Percentiles rank a stretch among this genome's conserved stretches.
Evolutionary conservation across 495 filamentous ascomycete species (phyloP).

Genomic region (Neurospora sp.): DNA sequence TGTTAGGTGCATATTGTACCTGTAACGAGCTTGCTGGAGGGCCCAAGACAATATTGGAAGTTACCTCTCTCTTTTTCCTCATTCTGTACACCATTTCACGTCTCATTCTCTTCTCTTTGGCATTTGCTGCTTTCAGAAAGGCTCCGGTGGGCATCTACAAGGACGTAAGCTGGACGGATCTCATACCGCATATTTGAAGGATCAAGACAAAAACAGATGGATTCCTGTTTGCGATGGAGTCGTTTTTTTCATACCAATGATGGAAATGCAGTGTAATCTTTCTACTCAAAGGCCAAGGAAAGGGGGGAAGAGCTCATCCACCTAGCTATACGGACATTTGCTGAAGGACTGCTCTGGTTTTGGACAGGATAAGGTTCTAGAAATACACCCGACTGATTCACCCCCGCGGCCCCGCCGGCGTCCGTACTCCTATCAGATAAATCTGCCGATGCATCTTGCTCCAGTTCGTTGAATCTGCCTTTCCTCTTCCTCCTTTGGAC

Average conservation of each 20-base stretch:
- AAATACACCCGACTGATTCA: background rate
- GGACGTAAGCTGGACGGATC: background rate
- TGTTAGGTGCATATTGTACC: background rate
- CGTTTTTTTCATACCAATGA: background rate
- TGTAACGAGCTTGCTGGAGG: too few relatives aligned
- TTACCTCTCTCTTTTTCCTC: too few relatives aligned
- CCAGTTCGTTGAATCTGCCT: background rate
- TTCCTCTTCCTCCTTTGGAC: background rate
- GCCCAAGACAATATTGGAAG: too few relatives aligned
- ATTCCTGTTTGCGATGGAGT: background rate
- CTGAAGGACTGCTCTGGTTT: too few relatives aligned
- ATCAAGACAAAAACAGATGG: background rate
- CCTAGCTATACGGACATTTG: too few relatives aligned
- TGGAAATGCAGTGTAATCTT: background rate
- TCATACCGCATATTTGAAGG: background rate
- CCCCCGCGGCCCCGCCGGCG: too few relatives aligned
- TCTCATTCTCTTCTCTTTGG: background rate
- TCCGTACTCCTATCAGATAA: background rate
- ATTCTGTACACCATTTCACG: background rate
- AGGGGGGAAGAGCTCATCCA: background rate
- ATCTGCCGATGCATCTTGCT: background rate
- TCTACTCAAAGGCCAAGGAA: background rate
- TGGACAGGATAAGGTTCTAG: too few relatives aligned
- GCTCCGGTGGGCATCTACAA: background rate
- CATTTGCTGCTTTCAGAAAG: background rate